These are phyloP conservation scores for Claviceps sp. DNA, from an alignment of 2,329 filamentous ascomycete species.

Conservation along the genomic window DNA sequence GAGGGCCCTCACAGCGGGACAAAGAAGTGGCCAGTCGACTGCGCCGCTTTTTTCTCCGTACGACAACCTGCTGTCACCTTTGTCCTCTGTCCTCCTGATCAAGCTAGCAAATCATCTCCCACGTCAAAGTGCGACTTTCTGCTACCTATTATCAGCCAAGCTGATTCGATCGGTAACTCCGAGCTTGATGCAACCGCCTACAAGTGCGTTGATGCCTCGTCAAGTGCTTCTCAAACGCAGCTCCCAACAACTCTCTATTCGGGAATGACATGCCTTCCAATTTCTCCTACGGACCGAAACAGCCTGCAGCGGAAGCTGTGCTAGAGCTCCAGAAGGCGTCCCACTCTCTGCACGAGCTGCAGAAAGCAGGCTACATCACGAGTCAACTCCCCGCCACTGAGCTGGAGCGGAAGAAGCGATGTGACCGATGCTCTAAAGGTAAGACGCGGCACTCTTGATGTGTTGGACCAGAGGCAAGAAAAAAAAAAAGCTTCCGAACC, in stretches of 20 bases:
- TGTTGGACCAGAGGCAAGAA: not conserved
- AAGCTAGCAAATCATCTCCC: not conserved
- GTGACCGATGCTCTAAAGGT: conserved; percentile 15
- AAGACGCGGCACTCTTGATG: not conserved
- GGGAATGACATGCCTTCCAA: conserved; percentile 2
- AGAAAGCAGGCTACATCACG: conserved; percentile 16
- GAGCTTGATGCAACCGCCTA: not conserved
- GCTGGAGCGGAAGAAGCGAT: conserved; percentile 19
- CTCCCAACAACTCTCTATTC: not conserved
- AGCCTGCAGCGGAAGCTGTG: conserved; percentile 10
- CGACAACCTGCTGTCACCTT: not conserved
- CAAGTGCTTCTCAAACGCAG: not conserved
- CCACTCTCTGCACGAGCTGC: conserved; percentile 10
- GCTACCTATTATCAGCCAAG: not conserved
- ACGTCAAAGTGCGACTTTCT: not conserved
- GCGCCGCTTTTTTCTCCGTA: not conserved
- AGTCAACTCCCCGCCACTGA: conserved; percentile 13
- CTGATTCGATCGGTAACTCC: not conserved
- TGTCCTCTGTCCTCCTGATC: not conserved
- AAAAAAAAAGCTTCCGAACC: not conserved
- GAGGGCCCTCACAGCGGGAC: too few relatives aligned
- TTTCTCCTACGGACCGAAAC: conserved; percentile 7
- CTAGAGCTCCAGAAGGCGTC: conserved; percentile 9
- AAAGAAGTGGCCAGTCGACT: too few relatives aligned
- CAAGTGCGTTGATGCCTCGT: not conserved